Conservation (phyloP, 2,329 filamentous ascomycete species). For the Colletotrichum sp. region DNA sequence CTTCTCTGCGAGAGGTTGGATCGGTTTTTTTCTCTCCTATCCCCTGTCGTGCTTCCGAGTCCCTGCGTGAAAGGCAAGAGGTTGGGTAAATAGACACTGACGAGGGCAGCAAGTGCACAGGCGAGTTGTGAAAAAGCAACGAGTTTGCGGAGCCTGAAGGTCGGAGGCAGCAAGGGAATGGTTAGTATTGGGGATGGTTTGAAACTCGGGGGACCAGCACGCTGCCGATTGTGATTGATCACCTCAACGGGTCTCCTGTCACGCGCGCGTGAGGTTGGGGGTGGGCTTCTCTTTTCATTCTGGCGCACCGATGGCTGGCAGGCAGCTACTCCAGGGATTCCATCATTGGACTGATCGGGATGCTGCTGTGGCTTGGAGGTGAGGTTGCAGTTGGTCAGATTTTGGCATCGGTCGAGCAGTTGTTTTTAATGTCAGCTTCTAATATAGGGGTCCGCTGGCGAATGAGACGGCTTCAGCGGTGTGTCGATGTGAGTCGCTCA, state of each 20-base stretch:
- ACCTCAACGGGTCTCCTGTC: background rate
- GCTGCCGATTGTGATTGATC: constrained; percentile 14
- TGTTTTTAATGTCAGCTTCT: background rate
- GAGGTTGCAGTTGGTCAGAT: background rate
- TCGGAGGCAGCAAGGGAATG: background rate
- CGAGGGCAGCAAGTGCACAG: background rate
- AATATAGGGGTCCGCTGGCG: background rate
- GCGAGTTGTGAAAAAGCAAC: constrained; percentile 9
- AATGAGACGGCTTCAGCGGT: background rate
- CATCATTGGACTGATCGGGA: background rate
- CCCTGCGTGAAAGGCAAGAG: constrained; percentile 6
- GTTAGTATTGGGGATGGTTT: background rate
- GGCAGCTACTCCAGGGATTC: background rate
- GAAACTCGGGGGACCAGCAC: constrained; percentile 1
- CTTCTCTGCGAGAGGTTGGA: background rate
- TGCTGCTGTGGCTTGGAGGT: background rate
- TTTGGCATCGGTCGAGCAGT: background rate
- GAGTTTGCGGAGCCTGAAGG: constrained; percentile 3
- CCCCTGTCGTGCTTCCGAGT: background rate
- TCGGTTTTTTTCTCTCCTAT: background rate
- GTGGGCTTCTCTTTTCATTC: background rate
- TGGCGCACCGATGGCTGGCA: background rate
- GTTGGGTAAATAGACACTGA: background rate
- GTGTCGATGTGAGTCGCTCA: background rate
- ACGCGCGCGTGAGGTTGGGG: constrained; percentile 13